Evolutionary conservation across 2,329 filamentous ascomycete genomes (phyloP), one percentile per base, ranked within the genome.

Genomic region (Eurotiales sp.): DNA sequence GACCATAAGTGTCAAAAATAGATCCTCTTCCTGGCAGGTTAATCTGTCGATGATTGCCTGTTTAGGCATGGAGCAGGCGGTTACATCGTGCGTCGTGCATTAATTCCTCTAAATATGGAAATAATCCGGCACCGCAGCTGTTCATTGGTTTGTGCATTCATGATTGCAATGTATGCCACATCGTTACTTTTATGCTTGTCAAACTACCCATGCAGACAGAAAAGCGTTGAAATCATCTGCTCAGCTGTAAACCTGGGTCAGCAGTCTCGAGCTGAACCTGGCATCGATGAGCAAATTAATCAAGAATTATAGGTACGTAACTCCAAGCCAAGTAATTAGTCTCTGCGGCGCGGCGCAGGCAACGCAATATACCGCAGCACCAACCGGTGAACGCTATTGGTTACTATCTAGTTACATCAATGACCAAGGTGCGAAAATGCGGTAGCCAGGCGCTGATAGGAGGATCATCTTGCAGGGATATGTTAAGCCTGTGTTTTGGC

Each of bases 391-490:
- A 39, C 25, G 19, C 34, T 12, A 34, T 34, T 30, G 17, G 22
- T 30, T 40, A 11, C 22, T n/a, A 30, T 27, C n/a, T 32, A 12
- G n/a, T n/a, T 27, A 39, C 14, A 19, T 22, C 25, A 27, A 27
- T 27, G 10, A 27, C 10, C 25, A 27, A 27, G 10, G 21, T 27
- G 39, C 19, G 15, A 29, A n/a, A n/a, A n/a, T n/a, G 25, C 39
- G 22, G 30, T n/a, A 30, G 21, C 11, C 15, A 25, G 17, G 34
- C 32, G 30, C 45, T 47, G 39, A 40, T 37, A 21, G 36, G 45
- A 47, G 25, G 25, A 27, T 37, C 45, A 23, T 29, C 32, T 47
- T 40, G 23, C 45, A 47, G 34, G 45, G 23, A 30, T 40, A 32
- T 8, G 34, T 39, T 22, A 47, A 39, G 23, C 45, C 45, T 19